Evolutionary conservation across 2,329 filamentous ascomycete species (phyloP).

Genomic region (Aureobasidium sp.): DNA sequence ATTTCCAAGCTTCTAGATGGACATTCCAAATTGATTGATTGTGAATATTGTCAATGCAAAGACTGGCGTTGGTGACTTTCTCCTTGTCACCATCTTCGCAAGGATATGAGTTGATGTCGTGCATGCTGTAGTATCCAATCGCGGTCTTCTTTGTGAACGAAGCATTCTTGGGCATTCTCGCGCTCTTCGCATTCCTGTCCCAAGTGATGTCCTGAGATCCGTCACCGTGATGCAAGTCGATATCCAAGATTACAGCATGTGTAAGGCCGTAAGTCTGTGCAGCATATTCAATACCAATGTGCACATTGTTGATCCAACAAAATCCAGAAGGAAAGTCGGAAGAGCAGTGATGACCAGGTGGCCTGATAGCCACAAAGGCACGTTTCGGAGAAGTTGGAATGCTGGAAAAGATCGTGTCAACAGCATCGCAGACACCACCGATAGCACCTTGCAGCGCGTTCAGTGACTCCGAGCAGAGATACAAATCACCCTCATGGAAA

Average conservation of each 20-base stretch:
- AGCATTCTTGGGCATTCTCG: constrained; percentile 57
- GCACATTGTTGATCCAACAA: constrained; percentile 98
- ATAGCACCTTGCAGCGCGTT: constrained; percentile 84
- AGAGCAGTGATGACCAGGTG: constrained; percentile 93
- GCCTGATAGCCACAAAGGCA: constrained; percentile 86
- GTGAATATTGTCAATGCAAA: constrained; percentile 91
- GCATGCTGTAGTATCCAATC: constrained; percentile 92
- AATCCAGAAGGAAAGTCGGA: constrained; percentile 85
- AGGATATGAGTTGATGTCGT: constrained; percentile 98
- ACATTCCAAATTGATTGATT: constrained; percentile 95
- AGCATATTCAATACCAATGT: constrained; percentile 90
- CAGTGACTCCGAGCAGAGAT: constrained; percentile 77
- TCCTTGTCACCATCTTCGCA: constrained; percentile 90
- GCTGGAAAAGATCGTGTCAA: constrained; percentile 66
- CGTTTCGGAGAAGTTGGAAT: constrained; percentile 36
- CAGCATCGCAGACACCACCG: constrained; percentile 85
- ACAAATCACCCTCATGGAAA: constrained; percentile 83
- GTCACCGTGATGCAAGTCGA: constrained; percentile 86
- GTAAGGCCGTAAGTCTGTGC: constrained; percentile 77
- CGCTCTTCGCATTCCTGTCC: constrained; percentile 71
- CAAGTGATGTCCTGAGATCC: constrained; percentile 94
- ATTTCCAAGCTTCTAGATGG: constrained; percentile 82
- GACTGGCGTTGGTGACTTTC: constrained; percentile 86
- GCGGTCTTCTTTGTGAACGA: constrained; percentile 70
- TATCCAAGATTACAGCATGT: constrained; percentile 88